Conservation (phyloP, 352 stramenopile genomes). For the Saprolegnia diclina region DNA sequence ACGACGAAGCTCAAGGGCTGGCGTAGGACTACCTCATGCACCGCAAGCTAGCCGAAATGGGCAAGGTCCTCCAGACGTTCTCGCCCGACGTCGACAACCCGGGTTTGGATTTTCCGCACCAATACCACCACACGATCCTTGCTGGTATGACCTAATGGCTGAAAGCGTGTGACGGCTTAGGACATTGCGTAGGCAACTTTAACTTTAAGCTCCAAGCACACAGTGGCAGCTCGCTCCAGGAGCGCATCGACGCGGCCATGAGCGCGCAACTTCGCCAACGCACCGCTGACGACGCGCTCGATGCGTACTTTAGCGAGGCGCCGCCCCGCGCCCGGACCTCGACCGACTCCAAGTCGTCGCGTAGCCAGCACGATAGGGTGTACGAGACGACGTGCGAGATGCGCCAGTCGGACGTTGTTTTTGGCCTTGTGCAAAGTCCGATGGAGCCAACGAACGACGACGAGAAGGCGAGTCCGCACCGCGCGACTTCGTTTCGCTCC, state of each 20-base stretch:
- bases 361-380: conserved; percentile 13
- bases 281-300: conserved; percentile 53
- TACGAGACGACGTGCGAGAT: conserved; percentile 21
- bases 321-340: too few species aligned
- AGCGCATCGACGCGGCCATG: conserved; percentile 62
- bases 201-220: conserved; percentile 71
- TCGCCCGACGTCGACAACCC: conserved; percentile 70
- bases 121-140: conserved; percentile 81
- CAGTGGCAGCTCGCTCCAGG: conserved; percentile 29
- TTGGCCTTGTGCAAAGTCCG: not conserved
- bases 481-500: not conserved
- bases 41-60: conserved; percentile 48
- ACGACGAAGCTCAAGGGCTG: too few species aligned
- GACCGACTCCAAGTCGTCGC: not conserved
- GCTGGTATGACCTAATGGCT: conserved; percentile 36
- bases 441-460: not conserved
- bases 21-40: not conserved
- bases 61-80: conserved; percentile 72
- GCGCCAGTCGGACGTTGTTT: not conserved
- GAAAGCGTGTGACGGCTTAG: not conserved
- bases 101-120: conserved; percentile 71
- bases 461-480: not conserved
- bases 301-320: conserved; percentile 31
- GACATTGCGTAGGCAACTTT: conserved; percentile 37
- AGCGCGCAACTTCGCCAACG: conserved; percentile 60